Evolutionary conservation across 192 early-diverging fungal species (phyloP), one percentile per base, ranked within the genome.

Genomic region (Coemansia biformis): DNA sequence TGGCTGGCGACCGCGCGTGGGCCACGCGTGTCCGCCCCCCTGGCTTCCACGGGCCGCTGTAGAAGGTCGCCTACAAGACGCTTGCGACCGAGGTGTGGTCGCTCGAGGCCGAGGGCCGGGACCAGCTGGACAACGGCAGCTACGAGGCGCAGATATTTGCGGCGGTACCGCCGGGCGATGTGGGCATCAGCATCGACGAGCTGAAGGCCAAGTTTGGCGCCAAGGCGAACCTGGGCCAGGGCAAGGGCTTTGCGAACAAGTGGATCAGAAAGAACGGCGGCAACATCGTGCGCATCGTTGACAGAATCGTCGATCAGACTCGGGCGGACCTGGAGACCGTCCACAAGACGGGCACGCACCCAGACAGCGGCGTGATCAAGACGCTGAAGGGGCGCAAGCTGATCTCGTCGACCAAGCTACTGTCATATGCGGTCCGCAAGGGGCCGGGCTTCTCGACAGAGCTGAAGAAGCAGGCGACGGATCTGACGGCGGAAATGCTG

Each of bases 211-310:
- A 75, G 56, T 74, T 88, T 32, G 92, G 90, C 16, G 73, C 83
- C 8, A 47, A 80, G 28, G 90, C 88, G 58, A 89, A 85, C 63
- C 86, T 96, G 63, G 96, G 94, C 23, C 91, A 93, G 71, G 92
- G 91, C 42, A 86, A 86, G 63, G 93, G 93, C 17, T 86, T 99
- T 74, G 91, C 91, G 68, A 91, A 95, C 80, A 98, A 95, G 77
- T 99, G 96, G 96, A 84, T 99, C 70, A 83, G 82, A 45, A 96
- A 96, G 70, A 79, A 74, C 37, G 78, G 75, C 29, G 77, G 76
- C 32, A 82, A 79, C 37, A 74, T 96, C 19, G 78, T 89, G 23
- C 83, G 92, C 37, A 50, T 81, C 39, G 89, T 89, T 7, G 85
- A 86, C 4, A 74, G 74, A 22, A 84, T 98, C 66, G 80, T 81